Conservation (phyloP, 345 rosid species). For the Salix arbutifolia region DNA sequence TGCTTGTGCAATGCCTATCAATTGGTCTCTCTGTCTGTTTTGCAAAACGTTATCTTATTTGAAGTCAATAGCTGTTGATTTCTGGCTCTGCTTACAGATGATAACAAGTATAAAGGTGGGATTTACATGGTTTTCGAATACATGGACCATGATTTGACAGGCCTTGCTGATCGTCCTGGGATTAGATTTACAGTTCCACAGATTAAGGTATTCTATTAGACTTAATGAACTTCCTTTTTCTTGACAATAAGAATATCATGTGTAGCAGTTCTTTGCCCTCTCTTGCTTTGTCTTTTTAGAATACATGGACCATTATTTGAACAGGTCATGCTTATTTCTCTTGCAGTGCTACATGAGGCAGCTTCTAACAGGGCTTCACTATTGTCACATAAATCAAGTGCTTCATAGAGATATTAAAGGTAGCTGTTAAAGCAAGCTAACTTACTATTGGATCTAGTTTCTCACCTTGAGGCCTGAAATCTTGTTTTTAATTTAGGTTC, state of each 20-base stretch:
- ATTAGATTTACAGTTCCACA: conserved; percentile 88
- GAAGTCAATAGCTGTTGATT: neutral
- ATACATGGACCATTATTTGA: neutral
- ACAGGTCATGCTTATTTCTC: conserved; percentile 9
- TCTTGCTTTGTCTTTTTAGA: neutral
- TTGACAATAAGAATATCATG: neutral
- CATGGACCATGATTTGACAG: conserved; percentile 97
- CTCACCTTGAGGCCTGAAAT: neutral
- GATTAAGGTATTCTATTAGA: conserved; percentile 57
- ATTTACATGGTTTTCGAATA: conserved; percentile 96
- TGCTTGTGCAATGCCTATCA: no score
- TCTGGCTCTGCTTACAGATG: conserved; percentile 48
- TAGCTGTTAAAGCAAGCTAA: conserved; percentile 16
- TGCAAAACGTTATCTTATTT: no score
- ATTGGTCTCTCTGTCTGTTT: no score
- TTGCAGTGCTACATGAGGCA: conserved; percentile 93
- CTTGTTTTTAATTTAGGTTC: conserved; percentile 51
- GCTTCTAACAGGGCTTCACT: conserved; percentile 92
- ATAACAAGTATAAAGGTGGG: conserved; percentile 89
- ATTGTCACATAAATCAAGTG: conserved; percentile 91
- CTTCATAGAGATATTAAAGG: conserved; percentile 98
- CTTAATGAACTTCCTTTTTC: neutral
- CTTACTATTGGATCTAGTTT: neutral
- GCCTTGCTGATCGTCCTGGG: conserved; percentile 95
- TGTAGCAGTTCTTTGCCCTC: neutral